Evolutionary conservation across 73 alveolate genomes (phyloP).

Genomic region (Symbiodinium natans): DNA sequence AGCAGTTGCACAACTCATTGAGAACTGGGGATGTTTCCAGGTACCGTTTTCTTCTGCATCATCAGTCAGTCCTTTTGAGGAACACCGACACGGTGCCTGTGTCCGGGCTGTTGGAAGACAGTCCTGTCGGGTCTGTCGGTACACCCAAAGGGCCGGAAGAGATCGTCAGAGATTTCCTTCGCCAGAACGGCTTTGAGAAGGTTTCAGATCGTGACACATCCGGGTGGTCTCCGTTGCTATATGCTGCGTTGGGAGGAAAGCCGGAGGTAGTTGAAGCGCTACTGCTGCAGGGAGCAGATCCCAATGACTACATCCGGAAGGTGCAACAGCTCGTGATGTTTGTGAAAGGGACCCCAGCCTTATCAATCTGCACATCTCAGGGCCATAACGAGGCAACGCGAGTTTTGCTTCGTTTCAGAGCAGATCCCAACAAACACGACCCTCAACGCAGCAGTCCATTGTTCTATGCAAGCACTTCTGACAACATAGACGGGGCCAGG

Average conservation of each 20-base stretch:
- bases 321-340: background rate
- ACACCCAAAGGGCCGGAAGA: background rate
- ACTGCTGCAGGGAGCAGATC: conserved; percentile 31
- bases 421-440: conserved; percentile 45
- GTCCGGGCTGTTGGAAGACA: background rate
- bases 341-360: background rate
- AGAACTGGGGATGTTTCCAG: background rate
- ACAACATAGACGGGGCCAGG: conserved; percentile 27
- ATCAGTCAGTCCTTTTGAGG: conserved; percentile 4
- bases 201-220: conserved; percentile 21
- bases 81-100: background rate
- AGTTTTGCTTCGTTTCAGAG: background rate
- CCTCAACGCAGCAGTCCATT: background rate
- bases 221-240: conserved; percentile 49
- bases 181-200: background rate
- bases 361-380: background rate
- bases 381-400: conserved; percentile 4
- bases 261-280: conserved; percentile 30
- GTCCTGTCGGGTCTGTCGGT: background rate
- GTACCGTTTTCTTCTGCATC: conserved; percentile 33
- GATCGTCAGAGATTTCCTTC: background rate
- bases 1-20: background rate
- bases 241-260: conserved; percentile 27
- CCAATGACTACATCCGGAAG: conserved; percentile 19
- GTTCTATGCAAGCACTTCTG: background rate